Percentiles rank a stretch among this genome's conserved stretches.
phyloP scores from a whole-genome alignment of 495 filamentous ascomycete genomes.

The Chaetomium fimeti region DNA sequence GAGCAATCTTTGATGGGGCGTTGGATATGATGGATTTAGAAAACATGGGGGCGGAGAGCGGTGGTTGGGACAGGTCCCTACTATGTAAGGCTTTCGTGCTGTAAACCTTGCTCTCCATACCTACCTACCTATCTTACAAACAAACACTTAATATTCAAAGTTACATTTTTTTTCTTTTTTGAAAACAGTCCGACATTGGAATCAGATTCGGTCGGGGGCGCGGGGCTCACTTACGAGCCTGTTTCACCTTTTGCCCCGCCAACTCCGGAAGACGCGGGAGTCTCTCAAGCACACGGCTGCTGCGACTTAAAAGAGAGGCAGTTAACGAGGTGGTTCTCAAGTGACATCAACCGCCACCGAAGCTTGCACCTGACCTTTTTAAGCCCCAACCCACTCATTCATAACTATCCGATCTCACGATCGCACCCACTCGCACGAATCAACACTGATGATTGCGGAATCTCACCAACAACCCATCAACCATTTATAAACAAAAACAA shows the following conservation, averaged over 20 bases:
- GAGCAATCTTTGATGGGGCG: slow-evolving; percentile 1
- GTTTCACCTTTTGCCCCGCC: background rate
- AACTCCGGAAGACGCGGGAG: slow-evolving; percentile 1
- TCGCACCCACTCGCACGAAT: background rate
- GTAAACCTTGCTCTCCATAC: background rate
- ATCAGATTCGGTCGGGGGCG: no score
- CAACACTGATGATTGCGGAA: background rate
- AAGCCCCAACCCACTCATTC: background rate
- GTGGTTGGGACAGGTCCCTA: background rate
- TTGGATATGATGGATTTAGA: background rate
- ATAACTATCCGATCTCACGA: no score
- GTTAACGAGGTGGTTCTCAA: background rate
- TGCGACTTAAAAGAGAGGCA: background rate
- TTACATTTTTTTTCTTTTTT: no score
- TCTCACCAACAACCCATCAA: background rate
- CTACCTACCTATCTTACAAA: no score
- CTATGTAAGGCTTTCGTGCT: background rate
- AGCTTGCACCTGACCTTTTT: background rate
- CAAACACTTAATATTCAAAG: no score
- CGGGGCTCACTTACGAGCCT: background rate
- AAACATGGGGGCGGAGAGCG: background rate
- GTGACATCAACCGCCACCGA: slow-evolving; percentile 16
- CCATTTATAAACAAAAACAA: background rate
- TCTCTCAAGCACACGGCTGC: background rate
- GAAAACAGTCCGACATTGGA: no score